These are phyloP conservation scores for Acacia pycnantha DNA, from an alignment of 331 rosid species.

Conservation along the genomic window DNA sequence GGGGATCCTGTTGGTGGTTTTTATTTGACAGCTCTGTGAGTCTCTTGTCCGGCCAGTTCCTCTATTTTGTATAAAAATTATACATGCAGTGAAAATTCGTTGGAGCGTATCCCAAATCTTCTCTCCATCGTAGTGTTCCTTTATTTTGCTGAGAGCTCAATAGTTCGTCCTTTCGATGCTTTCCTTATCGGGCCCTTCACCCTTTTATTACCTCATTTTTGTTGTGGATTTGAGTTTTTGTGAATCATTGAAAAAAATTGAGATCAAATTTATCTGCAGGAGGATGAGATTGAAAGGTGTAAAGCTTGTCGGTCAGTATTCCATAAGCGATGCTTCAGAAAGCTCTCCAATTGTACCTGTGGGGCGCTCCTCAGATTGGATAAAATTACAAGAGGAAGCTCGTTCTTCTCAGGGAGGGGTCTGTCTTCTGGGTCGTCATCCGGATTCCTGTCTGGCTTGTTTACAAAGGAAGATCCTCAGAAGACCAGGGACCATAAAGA, in stretches of 20 bases:
- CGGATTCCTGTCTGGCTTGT: slow-evolving; percentile 62
- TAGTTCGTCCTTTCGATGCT: background rate
- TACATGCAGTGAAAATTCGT: background rate
- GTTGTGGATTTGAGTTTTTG: background rate
- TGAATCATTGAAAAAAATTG: slow-evolving; percentile 18
- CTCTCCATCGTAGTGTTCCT: background rate
- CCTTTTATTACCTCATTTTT: background rate
- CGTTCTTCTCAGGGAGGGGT: slow-evolving; percentile 55
- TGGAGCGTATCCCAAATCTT: background rate
- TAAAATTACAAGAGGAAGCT: slow-evolving; percentile 42
- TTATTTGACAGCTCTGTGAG: background rate
- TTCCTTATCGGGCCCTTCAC: background rate
- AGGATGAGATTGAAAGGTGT: slow-evolving; percentile 71
- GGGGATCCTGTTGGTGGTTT: background rate
- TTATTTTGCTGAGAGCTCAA: background rate
- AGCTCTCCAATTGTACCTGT: slow-evolving; percentile 67
- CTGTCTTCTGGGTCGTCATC: slow-evolving; percentile 50
- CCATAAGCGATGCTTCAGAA: slow-evolving; percentile 76
- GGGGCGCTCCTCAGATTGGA: slow-evolving; percentile 53
- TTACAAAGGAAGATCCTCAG: slow-evolving; percentile 51
- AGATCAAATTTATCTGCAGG: slow-evolving; percentile 51
- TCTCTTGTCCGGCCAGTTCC: background rate
- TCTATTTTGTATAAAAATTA: background rate
- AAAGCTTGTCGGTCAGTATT: slow-evolving; percentile 66
- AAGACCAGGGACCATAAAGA: slow-evolving; percentile 47